These are phyloP conservation scores for Fusarium abutilonis DNA, from an alignment of 2,329 filamentous ascomycete genomes.

Conservation along the genomic window DNA sequence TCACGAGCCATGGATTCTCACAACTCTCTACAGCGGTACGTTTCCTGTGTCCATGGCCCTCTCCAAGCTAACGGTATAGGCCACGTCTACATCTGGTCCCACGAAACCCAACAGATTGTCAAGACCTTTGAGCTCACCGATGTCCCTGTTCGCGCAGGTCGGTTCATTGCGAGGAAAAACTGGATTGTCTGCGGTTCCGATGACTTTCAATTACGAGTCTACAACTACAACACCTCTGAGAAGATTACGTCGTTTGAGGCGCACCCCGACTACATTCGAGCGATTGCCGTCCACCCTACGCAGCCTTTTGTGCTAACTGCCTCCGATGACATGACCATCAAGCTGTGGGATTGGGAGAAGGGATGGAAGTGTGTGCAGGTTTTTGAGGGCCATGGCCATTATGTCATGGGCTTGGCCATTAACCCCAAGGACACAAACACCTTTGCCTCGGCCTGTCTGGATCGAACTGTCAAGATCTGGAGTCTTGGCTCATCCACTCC, in stretches of 20 bases:
- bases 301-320: constrained; percentile 96
- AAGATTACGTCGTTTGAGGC: constrained; percentile 98
- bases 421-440: constrained; percentile 97
- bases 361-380: constrained; percentile 97
- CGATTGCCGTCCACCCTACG: constrained; percentile 93
- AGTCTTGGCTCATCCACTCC: constrained; percentile 91
- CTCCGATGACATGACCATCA: constrained; percentile 98
- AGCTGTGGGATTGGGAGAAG: constrained; percentile 99
- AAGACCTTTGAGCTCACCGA: constrained; percentile 99
- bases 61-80: constrained; percentile 60
- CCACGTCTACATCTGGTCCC: constrained; percentile 99
- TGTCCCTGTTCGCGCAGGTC: constrained; percentile 94
- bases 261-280: constrained; percentile 97
- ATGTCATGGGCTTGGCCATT: constrained; percentile 95
- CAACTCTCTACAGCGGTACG: constrained; percentile 93
- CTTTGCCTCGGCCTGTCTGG: constrained; percentile 91
- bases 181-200: constrained; percentile 98
- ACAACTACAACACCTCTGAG: constrained; percentile 99
- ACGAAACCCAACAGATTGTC: constrained; percentile 94
- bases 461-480: constrained; percentile 98
- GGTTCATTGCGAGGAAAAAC: constrained; percentile 97
- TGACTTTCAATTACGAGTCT: constrained; percentile 87
- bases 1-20: constrained; percentile 95
- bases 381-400: constrained; percentile 95
- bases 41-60: background rate